phyloP scores from a whole-genome alignment of 495 filamentous ascomycete species.

The Arthonia radiata region DNA sequence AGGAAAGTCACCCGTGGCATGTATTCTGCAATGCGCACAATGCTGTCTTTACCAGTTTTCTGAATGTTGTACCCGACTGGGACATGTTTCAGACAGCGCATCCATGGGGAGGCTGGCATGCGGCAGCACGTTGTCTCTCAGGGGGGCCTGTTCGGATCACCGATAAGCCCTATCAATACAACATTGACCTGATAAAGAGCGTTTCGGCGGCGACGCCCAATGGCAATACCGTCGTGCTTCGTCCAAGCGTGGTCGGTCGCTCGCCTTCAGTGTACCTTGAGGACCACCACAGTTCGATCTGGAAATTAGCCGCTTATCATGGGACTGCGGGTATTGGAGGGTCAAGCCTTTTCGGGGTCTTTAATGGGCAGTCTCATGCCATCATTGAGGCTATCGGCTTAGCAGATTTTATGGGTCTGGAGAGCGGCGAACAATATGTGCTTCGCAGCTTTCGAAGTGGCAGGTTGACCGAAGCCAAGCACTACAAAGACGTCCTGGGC shows the following conservation, averaged over 20 bases:
- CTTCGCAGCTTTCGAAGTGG: slow-evolving; percentile 50
- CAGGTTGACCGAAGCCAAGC: slow-evolving; percentile 22
- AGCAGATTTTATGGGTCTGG: slow-evolving; percentile 44
- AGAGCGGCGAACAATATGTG: slow-evolving; percentile 29
- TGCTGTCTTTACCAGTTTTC: slow-evolving; percentile 46
- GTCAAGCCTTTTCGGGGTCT: slow-evolving; percentile 56
- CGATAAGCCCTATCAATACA: slow-evolving; percentile 60
- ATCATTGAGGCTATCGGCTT: slow-evolving; percentile 44
- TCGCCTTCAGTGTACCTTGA: slow-evolving; percentile 44
- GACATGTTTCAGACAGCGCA: slow-evolving; percentile 95
- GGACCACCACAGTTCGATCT: slow-evolving; percentile 43
- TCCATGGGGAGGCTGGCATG: slow-evolving; percentile 57
- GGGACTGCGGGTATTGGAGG: slow-evolving; percentile 39
- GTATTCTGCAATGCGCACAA: slow-evolving; percentile 87
- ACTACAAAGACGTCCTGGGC: slow-evolving; percentile 17
- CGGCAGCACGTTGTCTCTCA: slow-evolving; percentile 66
- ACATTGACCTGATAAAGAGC: slow-evolving; percentile 44
- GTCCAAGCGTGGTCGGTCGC: slow-evolving; percentile 45
- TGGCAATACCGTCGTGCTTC: slow-evolving; percentile 49
- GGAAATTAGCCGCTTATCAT: slow-evolving; percentile 56
- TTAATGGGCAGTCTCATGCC: slow-evolving; percentile 39
- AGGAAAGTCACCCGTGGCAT: slow-evolving; percentile 71
- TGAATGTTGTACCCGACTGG: slow-evolving; percentile 76
- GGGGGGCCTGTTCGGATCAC: slow-evolving; percentile 90
- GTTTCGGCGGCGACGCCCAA: slow-evolving; percentile 46